Base-by-base conservation (phyloP, 305 asterid genomes). In the Salvia sclarea region DNA sequence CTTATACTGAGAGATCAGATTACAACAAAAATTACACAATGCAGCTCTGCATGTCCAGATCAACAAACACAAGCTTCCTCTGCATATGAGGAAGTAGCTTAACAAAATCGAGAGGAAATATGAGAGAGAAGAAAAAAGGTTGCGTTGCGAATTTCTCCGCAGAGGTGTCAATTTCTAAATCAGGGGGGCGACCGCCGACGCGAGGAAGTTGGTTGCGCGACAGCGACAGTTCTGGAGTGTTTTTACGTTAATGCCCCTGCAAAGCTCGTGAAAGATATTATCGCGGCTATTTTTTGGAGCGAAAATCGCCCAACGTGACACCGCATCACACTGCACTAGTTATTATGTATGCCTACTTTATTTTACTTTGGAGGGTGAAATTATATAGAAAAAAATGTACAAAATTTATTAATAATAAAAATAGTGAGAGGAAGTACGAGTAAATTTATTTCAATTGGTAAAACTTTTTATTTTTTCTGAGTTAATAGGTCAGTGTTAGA, bases 121-220 rank as follows among this genome's bases (percentile, higher is more conserved):
- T 0, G 25, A 18, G 25, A 31, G 9, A 22, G 25, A 14, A 13
- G 9, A 5, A 48, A 45, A 13, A 30, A 48, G 49, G 68, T 48
- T 21, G 56, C 28, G 41, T 44, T 40, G 12, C 6, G 16, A 49
- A 35, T 59, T 40, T 66, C 33, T 3, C 33, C 1, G 49, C 33
- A 55, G 18, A 43, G 49, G 18, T 43, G 49, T 0, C 49, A 55
- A 55, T 28, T 57, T 66, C 59, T 44, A 30, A 40, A 61, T 59
- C 24, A 1, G 43, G 49, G 67, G 66, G 62, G 50, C 66, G 50
- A 53, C 56, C 43, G 54, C 45, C 45, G 62, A 44, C 48, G 54
- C 31, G 66, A 31, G 47, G 35, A 57, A 44, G 5, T 44, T 43
- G 13, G 73, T 18, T 17, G 17, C 50, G 17, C 9, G 66, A 56